Conservation (phyloP, 805 yeast species). For the Wickerhamomyces rabaulensis region DNA sequence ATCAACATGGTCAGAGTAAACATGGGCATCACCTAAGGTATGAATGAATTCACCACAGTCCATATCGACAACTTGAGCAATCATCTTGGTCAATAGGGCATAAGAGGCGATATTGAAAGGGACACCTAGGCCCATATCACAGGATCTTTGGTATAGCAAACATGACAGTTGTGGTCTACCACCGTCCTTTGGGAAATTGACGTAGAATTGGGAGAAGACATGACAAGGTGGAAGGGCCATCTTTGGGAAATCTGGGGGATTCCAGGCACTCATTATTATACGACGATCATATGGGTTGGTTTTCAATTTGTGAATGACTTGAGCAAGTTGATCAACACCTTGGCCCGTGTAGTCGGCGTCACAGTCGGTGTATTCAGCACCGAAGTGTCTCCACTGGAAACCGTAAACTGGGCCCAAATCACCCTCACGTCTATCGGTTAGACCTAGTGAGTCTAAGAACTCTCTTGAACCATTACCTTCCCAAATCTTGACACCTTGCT, state of each 20-base stretch:
- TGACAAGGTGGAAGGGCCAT: constrained; percentile 99
- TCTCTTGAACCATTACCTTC: constrained; percentile 97
- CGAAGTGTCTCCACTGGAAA: constrained; percentile 99
- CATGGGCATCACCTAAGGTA: constrained; percentile 96
- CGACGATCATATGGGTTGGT: constrained; percentile 92
- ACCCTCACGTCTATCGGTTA: constrained; percentile 77
- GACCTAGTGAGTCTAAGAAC: constrained; percentile 78
- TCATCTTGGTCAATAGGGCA: constrained; percentile 88
- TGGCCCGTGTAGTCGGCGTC: constrained; percentile 81
- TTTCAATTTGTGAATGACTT: constrained; percentile 72
- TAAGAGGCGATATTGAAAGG: constrained; percentile 98
- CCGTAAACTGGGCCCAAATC: constrained; percentile 99
- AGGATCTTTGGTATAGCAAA: constrained; percentile 90
- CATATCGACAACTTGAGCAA: constrained; percentile 92
- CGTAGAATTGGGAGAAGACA: constrained; percentile 93
- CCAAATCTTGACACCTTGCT: constrained; percentile 94
- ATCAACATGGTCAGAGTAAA: constrained; percentile 87
- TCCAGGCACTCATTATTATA: constrained; percentile 96
- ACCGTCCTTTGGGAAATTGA: constrained; percentile 62
- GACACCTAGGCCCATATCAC: constrained; percentile 99
- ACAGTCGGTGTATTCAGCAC: constrained; percentile 85
- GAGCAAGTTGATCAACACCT: constrained; percentile 87
- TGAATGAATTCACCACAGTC: constrained; percentile 95
- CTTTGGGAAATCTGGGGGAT: constrained; percentile 86
- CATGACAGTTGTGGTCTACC: constrained; percentile 73